Base-by-base conservation (phyloP, 2,329 filamentous ascomycete genomes). In the Colletotrichum tanaceti region DNA sequence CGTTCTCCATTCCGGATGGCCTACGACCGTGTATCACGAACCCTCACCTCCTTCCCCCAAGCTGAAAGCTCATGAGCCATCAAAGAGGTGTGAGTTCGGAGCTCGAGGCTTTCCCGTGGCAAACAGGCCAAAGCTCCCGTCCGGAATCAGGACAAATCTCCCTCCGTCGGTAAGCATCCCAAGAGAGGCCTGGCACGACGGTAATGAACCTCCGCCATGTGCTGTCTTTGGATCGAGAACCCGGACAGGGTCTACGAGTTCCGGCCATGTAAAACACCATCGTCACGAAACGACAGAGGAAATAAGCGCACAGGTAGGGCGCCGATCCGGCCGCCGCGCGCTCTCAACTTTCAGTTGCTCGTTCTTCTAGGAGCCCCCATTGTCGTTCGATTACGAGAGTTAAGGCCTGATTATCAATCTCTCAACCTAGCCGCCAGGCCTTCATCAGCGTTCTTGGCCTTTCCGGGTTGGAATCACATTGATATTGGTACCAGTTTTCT, bases 91-190 rank as follows among this genome's bases (percentile, higher is more conserved):
- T 28, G 18, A 52, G 14, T 24, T 13, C 47, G 7, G 24, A n/a
- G 3, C 18, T 32, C 16, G 24, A 32, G 20, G 32, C 18, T 32
- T 35, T 35, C 32, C 28, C 50, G 20, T 3, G 16, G 50, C 7
- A 38, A n/a, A 53, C 28, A 35, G 18, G 28, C 28, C 18, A 53
- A 20, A 35, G 11, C 11, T 35, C 49, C 10, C 28, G 50, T 4
- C 4, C n/a, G 2, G 24, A 20, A 5, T 10, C 35, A 53, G 28
- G 32, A 53, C 18, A 20, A 38, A n/a, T n/a, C 47, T 16, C 5
- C 5, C 49, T 39, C 16, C 50, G 16, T 54, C 59, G 18, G 59
- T 49, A 65, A 54, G 65, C 65, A 22, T 16, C 43, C 49, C 65
- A 28, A 44, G 35, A 32, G 16, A 16, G 6, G 55, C 32, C 32